Evolutionary conservation across 352 stramenopile species (phyloP), one percentile per base, ranked within the genome.

Genomic region (Plasmopara halstedii): DNA sequence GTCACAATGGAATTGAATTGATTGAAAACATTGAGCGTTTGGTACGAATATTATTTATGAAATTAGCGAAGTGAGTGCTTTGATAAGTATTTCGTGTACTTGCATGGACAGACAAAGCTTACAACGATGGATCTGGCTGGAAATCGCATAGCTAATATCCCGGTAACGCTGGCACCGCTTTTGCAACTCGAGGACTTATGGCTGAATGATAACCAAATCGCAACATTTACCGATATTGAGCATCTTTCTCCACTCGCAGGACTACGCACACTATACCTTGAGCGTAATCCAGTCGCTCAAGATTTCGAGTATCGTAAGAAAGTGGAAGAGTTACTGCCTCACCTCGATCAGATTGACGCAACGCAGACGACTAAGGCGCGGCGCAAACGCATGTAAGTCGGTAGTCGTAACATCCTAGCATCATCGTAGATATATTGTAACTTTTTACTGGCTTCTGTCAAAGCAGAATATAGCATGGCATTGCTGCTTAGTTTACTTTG

Each of bases 281-380:
- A 98, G 58, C 94, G 95, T 56, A 98, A 98, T 49, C 91, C 93
- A 23, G 56, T 98, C 7, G 83, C 88, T 23, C 64, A 64, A 52
- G 81, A 90, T 55, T 97, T 97, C 70, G 92, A 98, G 58, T 98
- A 98, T 77, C 71, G 95, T 25, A 97, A 95, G 59, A 94, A 85
- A 51, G 53, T 98, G 19, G 80, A 91, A 33, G 67, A 83, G 47
- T 66, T 90, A 27, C 63, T 98, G 31, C 90, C 93, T 3, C 70
- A 74, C n/a, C 73, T 98, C 18, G 82, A 83, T 11, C 90, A 98
- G 58, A 98, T 98, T 69, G 95, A 98, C 64, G 95, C 95, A 7
- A 74, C 75, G 20, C 70, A 76, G 3, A 85, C 76, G 2, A 84
- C 63, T 11, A 81, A 69, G 25, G 72, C 71, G 19, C 73, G 72